Evolutionary conservation across 108 stramenopile genomes (phyloP).

Genomic region (Phaeodactylum tricornutum): DNA sequence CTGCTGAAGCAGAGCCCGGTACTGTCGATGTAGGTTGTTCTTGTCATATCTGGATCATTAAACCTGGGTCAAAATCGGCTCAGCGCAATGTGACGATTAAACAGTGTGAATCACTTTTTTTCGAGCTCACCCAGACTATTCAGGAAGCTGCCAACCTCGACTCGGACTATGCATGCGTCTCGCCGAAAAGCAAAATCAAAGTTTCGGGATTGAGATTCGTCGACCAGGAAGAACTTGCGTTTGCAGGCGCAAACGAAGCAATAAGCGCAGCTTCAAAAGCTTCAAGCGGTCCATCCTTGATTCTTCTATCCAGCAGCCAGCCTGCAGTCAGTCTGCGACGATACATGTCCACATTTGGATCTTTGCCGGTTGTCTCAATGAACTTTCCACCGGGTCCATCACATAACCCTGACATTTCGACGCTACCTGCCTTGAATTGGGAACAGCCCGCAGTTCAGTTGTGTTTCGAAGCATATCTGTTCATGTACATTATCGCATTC

Average conservation of each 20-base stretch:
- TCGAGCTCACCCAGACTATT: slow-evolving; percentile 52
- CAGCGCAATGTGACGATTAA: slow-evolving; percentile 48
- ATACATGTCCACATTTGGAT: slow-evolving; percentile 62
- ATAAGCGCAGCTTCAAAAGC: slow-evolving; percentile 56
- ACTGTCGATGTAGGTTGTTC: slow-evolving; percentile 40
- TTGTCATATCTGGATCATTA: slow-evolving; percentile 73
- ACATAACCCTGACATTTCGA: slow-evolving; percentile 65
- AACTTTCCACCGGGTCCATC: slow-evolving; percentile 77
- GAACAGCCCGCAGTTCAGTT: slow-evolving; percentile 79
- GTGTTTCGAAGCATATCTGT: slow-evolving; percentile 64
- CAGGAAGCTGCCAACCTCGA: slow-evolving; percentile 32
- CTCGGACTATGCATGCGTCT: slow-evolving; percentile 61
- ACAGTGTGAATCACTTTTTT: slow-evolving; percentile 62
- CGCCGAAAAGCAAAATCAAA: slow-evolving; percentile 27
- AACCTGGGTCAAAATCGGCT: slow-evolving; percentile 49
- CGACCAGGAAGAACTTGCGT: slow-evolving; percentile 46
- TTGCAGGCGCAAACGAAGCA: slow-evolving; percentile 56
- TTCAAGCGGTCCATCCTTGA: slow-evolving; percentile 79
- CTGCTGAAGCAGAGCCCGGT: slow-evolving; percentile 15
- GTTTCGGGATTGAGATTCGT: slow-evolving; percentile 51
- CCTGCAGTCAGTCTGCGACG: slow-evolving; percentile 41
- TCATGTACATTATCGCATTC: slow-evolving; percentile 75
- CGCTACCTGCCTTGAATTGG: slow-evolving; percentile 88
- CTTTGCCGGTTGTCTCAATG: slow-evolving; percentile 75
- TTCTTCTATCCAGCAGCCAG: slow-evolving; percentile 60